Evolutionary conservation across 352 stramenopile species (phyloP).

Genomic region (Peronospora farinosa): DNA sequence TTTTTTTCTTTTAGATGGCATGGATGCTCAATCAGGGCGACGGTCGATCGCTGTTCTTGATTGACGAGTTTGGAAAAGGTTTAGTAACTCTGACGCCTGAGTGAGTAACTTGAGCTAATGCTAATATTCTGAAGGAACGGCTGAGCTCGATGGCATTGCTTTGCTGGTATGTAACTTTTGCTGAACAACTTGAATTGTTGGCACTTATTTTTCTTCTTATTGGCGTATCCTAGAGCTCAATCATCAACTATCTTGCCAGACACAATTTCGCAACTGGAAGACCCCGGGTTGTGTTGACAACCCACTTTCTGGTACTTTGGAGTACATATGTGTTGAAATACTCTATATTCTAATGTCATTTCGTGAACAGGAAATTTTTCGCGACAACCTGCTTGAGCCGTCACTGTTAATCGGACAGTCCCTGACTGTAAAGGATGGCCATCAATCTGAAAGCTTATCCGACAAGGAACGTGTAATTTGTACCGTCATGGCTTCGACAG

Average conservation of each 20-base stretch:
- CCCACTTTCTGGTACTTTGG: constrained; percentile 61
- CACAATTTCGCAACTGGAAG: constrained; percentile 20
- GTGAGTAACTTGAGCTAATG: not conserved
- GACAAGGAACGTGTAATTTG: constrained; percentile 30
- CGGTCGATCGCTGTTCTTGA: constrained; percentile 58
- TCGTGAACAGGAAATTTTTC: constrained; percentile 52
- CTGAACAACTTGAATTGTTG: not conserved
- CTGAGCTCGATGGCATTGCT: constrained; percentile 64
- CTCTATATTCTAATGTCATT: constrained; percentile 5
- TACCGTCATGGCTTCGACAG: constrained; percentile 50
- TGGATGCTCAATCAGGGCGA: constrained; percentile 77
- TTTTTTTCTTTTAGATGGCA: constrained; percentile 43
- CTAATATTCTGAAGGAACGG: constrained; percentile 40
- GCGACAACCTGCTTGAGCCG: constrained; percentile 32
- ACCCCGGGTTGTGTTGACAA: constrained; percentile 70
- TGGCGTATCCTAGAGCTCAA: constrained; percentile 12
- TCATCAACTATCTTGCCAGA: constrained; percentile 54
- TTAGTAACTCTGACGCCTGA: not conserved
- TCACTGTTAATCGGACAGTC: constrained; percentile 13
- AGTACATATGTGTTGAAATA: constrained; percentile 27
- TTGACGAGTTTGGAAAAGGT: constrained; percentile 88
- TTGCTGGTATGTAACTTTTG: constrained; percentile 44
- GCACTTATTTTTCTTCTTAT: constrained; percentile 7
- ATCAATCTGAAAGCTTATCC: constrained; percentile 4
- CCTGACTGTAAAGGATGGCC: constrained; percentile 1